These are phyloP conservation scores for Nasturtium officinale DNA, from an alignment of 345 rosid species.

Conservation along the genomic window DNA sequence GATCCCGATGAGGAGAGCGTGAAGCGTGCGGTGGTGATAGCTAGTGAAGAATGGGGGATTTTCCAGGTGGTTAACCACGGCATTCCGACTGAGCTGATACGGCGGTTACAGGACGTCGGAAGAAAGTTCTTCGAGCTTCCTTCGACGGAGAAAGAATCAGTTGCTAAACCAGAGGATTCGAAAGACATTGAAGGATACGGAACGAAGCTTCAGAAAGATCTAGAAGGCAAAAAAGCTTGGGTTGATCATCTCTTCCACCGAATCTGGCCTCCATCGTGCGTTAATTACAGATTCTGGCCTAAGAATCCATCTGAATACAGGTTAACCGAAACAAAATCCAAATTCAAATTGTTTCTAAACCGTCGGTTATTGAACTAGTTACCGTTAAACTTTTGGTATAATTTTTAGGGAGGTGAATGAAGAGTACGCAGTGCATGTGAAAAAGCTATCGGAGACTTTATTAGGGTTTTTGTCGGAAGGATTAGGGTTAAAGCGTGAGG, in stretches of 20 bases:
- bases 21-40: slow-evolving; percentile 45
- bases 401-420: slow-evolving; percentile 68
- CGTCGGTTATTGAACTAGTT: background rate
- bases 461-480: slow-evolving; percentile 58
- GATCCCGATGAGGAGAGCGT: slow-evolving; percentile 35
- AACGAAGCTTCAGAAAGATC: slow-evolving; percentile 53
- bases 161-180: slow-evolving; percentile 52
- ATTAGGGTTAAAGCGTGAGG: slow-evolving; percentile 57
- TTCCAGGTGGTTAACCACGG: slow-evolving; percentile 57
- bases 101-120: slow-evolving; percentile 56
- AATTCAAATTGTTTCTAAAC: background rate
- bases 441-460: slow-evolving; percentile 57
- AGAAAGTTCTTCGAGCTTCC: slow-evolving; percentile 72
- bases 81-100: slow-evolving; percentile 52
- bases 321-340: slow-evolving; percentile 24
- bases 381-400: background rate
- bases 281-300: slow-evolving; percentile 79
- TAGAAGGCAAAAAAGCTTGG: slow-evolving; percentile 69
- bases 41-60: slow-evolving; percentile 55
- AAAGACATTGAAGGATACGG: slow-evolving; percentile 72
- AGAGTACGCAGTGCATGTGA: slow-evolving; percentile 58
- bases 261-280: slow-evolving; percentile 70
- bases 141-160: slow-evolving; percentile 58
- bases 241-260: slow-evolving; percentile 79
- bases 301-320: slow-evolving; percentile 69